phyloP scores from a whole-genome alignment of 768 basidiomycete genomes.

The Leccinellum albellum region DNA sequence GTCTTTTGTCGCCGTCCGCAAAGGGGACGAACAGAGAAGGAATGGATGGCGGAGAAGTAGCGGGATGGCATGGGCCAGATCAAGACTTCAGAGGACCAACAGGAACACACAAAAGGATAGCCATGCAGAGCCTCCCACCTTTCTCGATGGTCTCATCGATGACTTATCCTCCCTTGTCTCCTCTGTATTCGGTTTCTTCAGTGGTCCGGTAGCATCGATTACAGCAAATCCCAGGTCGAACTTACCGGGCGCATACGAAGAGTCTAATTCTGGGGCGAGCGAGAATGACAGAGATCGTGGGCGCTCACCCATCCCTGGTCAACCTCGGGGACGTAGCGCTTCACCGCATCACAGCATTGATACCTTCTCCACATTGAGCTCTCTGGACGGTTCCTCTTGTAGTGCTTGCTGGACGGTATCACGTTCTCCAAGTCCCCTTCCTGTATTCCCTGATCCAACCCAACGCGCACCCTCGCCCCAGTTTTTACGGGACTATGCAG shows the following conservation, averaged over 20 bases:
- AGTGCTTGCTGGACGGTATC: conserved; percentile 33
- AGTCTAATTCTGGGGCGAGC: conserved; percentile 11
- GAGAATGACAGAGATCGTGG: conserved; percentile 3
- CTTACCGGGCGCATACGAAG: conserved; percentile 22
- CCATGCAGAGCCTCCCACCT: neutral
- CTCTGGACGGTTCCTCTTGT: conserved; percentile 38
- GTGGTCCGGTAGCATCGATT: neutral
- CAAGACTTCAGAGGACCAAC: conserved; percentile 10
- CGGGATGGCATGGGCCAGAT: conserved; percentile 11
- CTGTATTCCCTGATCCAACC: conserved; percentile 25
- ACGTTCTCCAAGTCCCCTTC: conserved; percentile 20
- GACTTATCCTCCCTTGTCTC: conserved; percentile 16
- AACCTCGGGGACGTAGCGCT: conserved; percentile 2
- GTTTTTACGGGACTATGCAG: conserved; percentile 6
- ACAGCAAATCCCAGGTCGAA: neutral
- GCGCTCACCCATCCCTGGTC: neutral
- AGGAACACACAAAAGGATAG: neutral
- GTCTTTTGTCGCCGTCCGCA: conserved; percentile 54
- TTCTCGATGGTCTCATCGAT: conserved; percentile 19
- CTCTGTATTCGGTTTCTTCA: conserved; percentile 12
- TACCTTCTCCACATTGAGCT: conserved; percentile 48
- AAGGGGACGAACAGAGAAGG: conserved; percentile 22
- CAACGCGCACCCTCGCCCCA: conserved; percentile 34
- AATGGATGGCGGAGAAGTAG: neutral
- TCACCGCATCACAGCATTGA: conserved; percentile 28